These are phyloP conservation scores for Nevesoporus exiguus DNA, from an alignment of 768 basidiomycete species.

Conservation along the genomic window DNA sequence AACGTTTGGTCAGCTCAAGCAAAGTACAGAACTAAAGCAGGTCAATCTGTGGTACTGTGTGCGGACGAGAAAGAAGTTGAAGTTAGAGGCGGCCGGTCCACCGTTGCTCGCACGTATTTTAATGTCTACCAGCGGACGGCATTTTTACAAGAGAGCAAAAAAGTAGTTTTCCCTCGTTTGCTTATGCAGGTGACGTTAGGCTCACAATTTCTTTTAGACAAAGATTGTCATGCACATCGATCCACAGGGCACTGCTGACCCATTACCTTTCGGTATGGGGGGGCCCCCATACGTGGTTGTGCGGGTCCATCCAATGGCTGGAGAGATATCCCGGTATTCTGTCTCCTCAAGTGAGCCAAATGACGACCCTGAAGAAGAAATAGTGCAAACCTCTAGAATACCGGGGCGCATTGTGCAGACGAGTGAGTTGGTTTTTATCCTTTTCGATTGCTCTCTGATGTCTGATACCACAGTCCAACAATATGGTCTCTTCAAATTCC, in stretches of 20 bases:
- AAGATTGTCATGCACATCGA: constrained; percentile 90
- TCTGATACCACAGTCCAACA: constrained; percentile 60
- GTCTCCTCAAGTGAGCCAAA: constrained; percentile 71
- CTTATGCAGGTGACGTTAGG: neutral
- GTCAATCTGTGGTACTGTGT: constrained; percentile 69
- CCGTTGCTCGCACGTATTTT: constrained; percentile 78
- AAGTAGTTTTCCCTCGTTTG: constrained; percentile 45
- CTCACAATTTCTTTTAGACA: constrained; percentile 46
- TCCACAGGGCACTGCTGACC: constrained; percentile 67
- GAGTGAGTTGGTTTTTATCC: constrained; percentile 48
- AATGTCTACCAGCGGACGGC: constrained; percentile 84
- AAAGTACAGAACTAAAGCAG: constrained; percentile 65
- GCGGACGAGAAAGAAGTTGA: constrained; percentile 78
- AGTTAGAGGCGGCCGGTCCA: constrained; percentile 54
- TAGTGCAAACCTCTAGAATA: constrained; percentile 74
- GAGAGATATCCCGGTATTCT: constrained; percentile 75
- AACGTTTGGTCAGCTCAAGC: constrained; percentile 91
- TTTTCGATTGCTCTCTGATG: neutral
- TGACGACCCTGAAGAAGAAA: constrained; percentile 78
- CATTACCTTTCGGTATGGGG: constrained; percentile 69
- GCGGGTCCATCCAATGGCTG: constrained; percentile 78
- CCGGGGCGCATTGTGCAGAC: constrained; percentile 75
- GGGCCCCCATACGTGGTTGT: constrained; percentile 77
- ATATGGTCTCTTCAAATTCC: constrained; percentile 86
- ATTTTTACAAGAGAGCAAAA: constrained; percentile 73